Base-by-base conservation (phyloP, 2,329 filamentous ascomycete genomes). In the Cladophialophora carrionii region DNA sequence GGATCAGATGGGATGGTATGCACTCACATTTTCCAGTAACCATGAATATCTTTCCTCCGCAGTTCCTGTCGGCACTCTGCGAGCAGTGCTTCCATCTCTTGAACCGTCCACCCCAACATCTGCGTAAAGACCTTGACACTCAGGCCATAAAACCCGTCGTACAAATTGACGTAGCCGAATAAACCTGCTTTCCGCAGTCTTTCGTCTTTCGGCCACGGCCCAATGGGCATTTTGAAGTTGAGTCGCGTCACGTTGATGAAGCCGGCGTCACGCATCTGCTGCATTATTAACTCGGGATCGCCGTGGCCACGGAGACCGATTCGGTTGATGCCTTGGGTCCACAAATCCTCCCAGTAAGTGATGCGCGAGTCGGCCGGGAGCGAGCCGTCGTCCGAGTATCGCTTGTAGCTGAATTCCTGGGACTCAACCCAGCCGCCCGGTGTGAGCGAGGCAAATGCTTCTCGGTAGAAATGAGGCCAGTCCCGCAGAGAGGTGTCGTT, bases 101-200 rank as follows among this genome's bases (percentile, higher is more conserved):
- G 64, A 14, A 60, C 43, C 2, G 62, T 68, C 72, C 73, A 75
- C 31, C 71, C 73, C 43, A 75, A 58, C 41, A 72, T 48, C 2
- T 72, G 66, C 4, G 70, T 71, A 63, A 75, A 74, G 24, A 73
- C 43, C 2, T 71, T 73, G 4, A 71, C 60, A 17, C 69, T 69
- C 52, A 73, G 70, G 14, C 72, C 70, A 57, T 73, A 69, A 26
- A 74, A 52, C 8, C 66, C 69, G 34, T 73, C 71, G 52, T 68
- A 65, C 31, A 71, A 53, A n/a, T 61, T 57, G 22, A n/a, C 37
- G 37, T 43, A 43, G 7, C 37, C 37, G 7, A 43, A 43, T 14
- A 43, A 43, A 7, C 37, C 37, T n/a, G 37, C 37, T 43, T 7
- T 17, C 37, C 37, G 12, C 17, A n/a, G 37, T 7, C 37, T 43